phyloP scores from a whole-genome alignment of 139 green algal genomes.

The Zygnema cylindricum region DNA sequence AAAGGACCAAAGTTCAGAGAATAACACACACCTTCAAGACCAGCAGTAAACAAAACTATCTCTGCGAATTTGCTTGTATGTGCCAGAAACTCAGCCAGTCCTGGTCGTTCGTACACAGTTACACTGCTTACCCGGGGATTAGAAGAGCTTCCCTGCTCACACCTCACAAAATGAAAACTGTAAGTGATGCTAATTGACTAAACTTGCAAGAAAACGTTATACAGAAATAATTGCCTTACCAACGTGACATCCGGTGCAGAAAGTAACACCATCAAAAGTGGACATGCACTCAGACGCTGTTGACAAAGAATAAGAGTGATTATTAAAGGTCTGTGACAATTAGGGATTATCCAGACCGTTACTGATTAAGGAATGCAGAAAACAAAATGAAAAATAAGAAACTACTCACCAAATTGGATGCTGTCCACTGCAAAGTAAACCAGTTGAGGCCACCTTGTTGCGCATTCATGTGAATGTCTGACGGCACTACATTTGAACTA shows the following conservation, averaged over 20 bases:
- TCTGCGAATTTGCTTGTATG: constrained; percentile 64
- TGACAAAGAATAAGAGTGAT: too few species aligned
- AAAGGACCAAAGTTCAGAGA: background rate
- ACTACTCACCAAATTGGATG: background rate
- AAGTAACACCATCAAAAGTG: background rate
- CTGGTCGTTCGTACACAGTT: constrained; percentile 65
- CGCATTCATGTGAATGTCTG: constrained; percentile 12
- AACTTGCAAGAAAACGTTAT: too few species aligned
- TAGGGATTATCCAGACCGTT: background rate
- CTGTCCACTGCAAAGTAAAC: constrained; percentile 53
- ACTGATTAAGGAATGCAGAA: too few species aligned
- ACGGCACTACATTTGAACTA: constrained; percentile 40
- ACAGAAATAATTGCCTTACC: too few species aligned
- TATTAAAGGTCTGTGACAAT: constrained; percentile 17
- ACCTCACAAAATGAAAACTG: too few species aligned
- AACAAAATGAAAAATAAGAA: too few species aligned
- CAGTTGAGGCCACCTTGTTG: constrained; percentile 26
- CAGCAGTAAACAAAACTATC: constrained; percentile 75
- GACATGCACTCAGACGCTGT: too few species aligned
- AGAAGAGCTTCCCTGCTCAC: constrained; percentile 23
- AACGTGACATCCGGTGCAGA: too few species aligned
- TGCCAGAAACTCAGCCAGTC: constrained; percentile 69
- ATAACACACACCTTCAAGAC: constrained; percentile 52
- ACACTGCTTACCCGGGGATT: constrained; percentile 43
- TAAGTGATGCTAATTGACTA: too few species aligned